Base-by-base conservation (phyloP, 2,329 filamentous ascomycete genomes). In the Fusarium citri region DNA sequence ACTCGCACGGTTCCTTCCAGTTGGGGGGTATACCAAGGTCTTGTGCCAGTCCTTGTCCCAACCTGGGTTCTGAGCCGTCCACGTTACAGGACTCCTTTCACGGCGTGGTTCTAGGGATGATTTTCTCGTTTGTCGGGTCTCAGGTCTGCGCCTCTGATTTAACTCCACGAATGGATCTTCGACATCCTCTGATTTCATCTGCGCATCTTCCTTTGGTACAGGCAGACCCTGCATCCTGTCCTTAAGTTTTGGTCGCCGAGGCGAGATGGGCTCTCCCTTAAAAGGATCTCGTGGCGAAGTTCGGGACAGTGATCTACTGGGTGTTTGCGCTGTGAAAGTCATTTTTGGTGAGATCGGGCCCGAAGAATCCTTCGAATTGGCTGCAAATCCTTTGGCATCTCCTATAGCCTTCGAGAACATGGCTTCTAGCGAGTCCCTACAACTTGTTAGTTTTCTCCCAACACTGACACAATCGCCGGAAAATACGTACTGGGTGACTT, bases 11-110 rank as follows among this genome's bases (percentile, higher is more conserved):
- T 88, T 87, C 56, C 85, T 87, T 5, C 88, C 88, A 26, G 80
- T 82, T 8, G 80, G 73, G 6, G 89, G 89, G 76, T 88, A 94
- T 4, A 89, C 82, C 3, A 94, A 82, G 3, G 91, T 86, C 51
- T 83, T 83, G 18, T 83, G 80, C 88, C 88, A 91, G 1, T 79
- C 64, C 18, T 79, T 78, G 34, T 78, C 78, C 89, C 89, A 91
- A 5, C 78, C 78, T 9, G 80, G 81, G 67, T 91, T 81, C 26
- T 79, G 64, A 9, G 76, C 72, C 3, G 87, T 87, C 88, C 88
- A 91, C n/a, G 60, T 58, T 45, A 76, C 66, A 14, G 71, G 74
- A 11, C 48, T 71, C 23, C 8, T 63, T 28, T 72, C 57, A 15
- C 58, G 60, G 22, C 50, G 42, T 14, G 54, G 28, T n/a, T 51